These are phyloP conservation scores for Penicillium sp. DNA, from an alignment of 2,329 filamentous ascomycete genomes.

Conservation along the genomic window DNA sequence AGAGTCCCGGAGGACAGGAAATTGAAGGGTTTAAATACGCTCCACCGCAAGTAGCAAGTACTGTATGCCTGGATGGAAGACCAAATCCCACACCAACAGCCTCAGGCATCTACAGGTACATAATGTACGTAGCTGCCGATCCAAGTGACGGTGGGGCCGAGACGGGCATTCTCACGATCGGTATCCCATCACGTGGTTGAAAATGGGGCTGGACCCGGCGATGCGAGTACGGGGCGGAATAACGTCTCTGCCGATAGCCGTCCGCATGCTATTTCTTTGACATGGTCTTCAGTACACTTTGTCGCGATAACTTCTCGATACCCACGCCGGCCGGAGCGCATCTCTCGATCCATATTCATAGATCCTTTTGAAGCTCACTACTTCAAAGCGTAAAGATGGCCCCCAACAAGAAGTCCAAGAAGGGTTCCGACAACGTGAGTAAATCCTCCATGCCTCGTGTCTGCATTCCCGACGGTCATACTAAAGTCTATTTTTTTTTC, in stretches of 20 bases:
- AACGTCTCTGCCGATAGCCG: not conserved
- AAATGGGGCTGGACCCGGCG: too few relatives aligned
- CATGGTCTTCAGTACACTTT: conserved; percentile 1
- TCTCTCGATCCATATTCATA: conserved; percentile 13
- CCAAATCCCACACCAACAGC: too few relatives aligned
- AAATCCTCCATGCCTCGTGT: not conserved
- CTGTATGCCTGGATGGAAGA: too few relatives aligned
- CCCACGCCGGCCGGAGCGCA: conserved; percentile 34
- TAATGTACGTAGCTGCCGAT: not conserved
- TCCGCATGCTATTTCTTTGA: conserved; percentile 5
- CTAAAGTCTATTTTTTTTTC: not conserved
- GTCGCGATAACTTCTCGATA: conserved; percentile 2
- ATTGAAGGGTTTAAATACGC: too few relatives aligned
- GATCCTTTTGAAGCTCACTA: conserved; percentile 11
- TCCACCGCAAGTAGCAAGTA: too few relatives aligned
- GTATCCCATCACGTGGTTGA: too few relatives aligned
- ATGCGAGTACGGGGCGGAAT: conserved; percentile 3
- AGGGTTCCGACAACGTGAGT: conserved; percentile 64
- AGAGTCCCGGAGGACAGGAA: too few relatives aligned
- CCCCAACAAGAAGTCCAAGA: conserved; percentile 63
- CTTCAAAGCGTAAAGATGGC: conserved; percentile 48
- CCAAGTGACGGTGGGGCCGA: not conserved
- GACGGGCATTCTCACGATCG: not conserved
- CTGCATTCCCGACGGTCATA: not conserved
- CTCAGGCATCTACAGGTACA: not conserved